Evolutionary conservation across 768 basidiomycete genomes (phyloP).

Genomic region (Galerina sulciceps): DNA sequence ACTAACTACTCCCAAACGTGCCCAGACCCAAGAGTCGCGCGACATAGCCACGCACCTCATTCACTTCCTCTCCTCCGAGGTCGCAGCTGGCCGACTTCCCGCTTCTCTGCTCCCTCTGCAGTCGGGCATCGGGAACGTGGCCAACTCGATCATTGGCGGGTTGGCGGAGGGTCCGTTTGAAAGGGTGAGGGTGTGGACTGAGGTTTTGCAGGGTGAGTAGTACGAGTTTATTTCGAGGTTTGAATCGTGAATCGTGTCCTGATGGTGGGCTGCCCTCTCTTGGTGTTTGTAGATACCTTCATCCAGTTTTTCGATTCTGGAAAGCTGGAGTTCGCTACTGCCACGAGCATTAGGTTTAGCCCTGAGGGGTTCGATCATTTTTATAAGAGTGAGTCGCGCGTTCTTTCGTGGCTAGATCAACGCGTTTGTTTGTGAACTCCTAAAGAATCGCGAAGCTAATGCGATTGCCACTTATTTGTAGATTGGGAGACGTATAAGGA

Average conservation of each 20-base stretch:
- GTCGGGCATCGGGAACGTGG: slow-evolving; percentile 53
- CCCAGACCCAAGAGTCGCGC: slow-evolving; percentile 40
- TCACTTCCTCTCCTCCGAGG: slow-evolving; percentile 46
- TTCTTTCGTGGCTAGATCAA: neutral
- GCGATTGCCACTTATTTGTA: slow-evolving; percentile 14
- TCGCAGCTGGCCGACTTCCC: slow-evolving; percentile 43
- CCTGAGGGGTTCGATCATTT: slow-evolving; percentile 55
- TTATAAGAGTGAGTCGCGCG: slow-evolving; percentile 38
- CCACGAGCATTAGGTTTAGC: slow-evolving; percentile 50
- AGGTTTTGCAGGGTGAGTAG: slow-evolving; percentile 48
- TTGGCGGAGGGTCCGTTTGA: slow-evolving; percentile 52
- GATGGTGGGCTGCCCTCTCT: no score
- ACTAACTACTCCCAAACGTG: neutral
- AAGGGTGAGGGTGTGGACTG: slow-evolving; percentile 54
- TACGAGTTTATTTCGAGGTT: no score
- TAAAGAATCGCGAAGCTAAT: no score
- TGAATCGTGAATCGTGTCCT: neutral
- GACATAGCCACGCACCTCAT: slow-evolving; percentile 51
- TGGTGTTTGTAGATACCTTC: slow-evolving; percentile 27
- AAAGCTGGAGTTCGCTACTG: slow-evolving; percentile 50
- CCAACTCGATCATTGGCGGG: slow-evolving; percentile 53
- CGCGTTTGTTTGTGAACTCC: neutral
- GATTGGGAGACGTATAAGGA: slow-evolving; percentile 52
- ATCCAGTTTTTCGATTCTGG: slow-evolving; percentile 51
- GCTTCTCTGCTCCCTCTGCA: slow-evolving; percentile 47